phyloP scores from a whole-genome alignment of 148 eudicot genomes.

The Linanthus parryae region DNA sequence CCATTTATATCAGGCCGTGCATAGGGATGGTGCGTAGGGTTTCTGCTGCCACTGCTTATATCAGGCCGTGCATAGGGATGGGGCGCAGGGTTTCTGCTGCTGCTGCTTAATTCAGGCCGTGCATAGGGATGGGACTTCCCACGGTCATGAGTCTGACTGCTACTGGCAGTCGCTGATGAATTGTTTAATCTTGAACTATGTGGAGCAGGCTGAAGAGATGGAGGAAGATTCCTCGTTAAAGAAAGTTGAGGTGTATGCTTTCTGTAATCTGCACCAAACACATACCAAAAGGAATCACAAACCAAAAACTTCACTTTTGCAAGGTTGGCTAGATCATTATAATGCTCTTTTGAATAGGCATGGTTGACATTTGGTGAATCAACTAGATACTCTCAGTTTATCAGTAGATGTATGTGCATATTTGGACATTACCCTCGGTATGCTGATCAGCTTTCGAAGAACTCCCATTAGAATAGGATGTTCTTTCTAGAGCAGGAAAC shows the following conservation, averaged over 20 bases:
- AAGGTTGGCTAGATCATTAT: no score
- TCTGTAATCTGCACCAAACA: constrained; percentile 24
- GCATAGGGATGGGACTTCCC: constrained; percentile 21
- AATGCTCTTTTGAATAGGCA: constrained; percentile 15
- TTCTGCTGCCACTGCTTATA: constrained; percentile 18
- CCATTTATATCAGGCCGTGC: constrained; percentile 20
- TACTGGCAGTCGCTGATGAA: constrained; percentile 30
- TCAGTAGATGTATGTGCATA: constrained; percentile 22
- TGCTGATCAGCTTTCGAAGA: constrained; percentile 17
- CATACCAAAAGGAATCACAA: no score
- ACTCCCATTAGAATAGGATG: constrained; percentile 26
- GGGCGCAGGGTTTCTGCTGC: constrained; percentile 22
- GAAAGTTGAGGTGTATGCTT: constrained; percentile 19
- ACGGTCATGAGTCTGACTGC: constrained; percentile 39
- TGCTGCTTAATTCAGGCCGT: constrained; percentile 19
- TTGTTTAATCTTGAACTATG: constrained; percentile 22
- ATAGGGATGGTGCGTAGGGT: constrained; percentile 20
- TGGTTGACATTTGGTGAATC: constrained; percentile 1
- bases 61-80: constrained; percentile 25
- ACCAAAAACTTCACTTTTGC: no score
- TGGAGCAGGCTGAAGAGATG: constrained; percentile 36
- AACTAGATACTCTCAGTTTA: constrained; percentile 20
- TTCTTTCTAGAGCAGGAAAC: constrained; percentile 22
- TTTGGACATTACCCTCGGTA: constrained; percentile 20
- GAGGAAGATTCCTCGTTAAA: constrained; percentile 55